Evolutionary conservation across 1,284 basidiomycete genomes (phyloP), one percentile per base, ranked within the genome.

Genomic region (Apiotrichum laibachii): DNA sequence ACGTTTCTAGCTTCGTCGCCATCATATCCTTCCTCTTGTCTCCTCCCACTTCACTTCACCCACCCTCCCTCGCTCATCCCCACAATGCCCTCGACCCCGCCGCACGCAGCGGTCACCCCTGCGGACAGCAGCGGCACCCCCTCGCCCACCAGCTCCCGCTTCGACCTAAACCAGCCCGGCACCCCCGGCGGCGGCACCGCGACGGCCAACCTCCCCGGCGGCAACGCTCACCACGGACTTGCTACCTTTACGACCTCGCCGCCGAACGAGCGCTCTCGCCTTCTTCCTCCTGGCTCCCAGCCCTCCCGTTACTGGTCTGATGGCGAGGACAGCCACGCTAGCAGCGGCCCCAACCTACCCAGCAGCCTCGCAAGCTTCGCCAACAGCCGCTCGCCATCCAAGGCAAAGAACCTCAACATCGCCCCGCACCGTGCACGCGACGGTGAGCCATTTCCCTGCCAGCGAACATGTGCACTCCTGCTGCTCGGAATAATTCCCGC

Each of bases 301-400:
- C n/a, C 19, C n/a, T 31, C 51, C 18, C 40, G 42, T 1, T 53
- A 53, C 51, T 53, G 51, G 51, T 43, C 40, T 26, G 51, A 53
- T 42, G 22, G 39, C 16, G 51, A 53, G n/a, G 51, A 53, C 18
- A 22, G 39, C 33, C 31, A 31, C 19, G 26, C 47, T 7, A 15
- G 37, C 37, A 37, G 40, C 40, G 40, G 43, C 9, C 43, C 35
- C 35, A 40, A 26, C 19, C 19, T 19, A 12, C 49, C 21, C 12
- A 35, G 33, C 31, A 19, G 15, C 47, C 34, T 35, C 31, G 47
- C 16, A 7, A 5, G n/a, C 18, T 19, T 34, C 15, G 8, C 19
- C n/a, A 9, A 35, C 5, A 10, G 12, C 19, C 49, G 49, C 35
- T 37, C 35, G 21, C 21, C 49, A 35, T 50, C 49, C 9, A 16